These are phyloP conservation scores for Pseudozyma thailandica DNA, from an alignment of 1,284 basidiomycete species.

Conservation along the genomic window DNA sequence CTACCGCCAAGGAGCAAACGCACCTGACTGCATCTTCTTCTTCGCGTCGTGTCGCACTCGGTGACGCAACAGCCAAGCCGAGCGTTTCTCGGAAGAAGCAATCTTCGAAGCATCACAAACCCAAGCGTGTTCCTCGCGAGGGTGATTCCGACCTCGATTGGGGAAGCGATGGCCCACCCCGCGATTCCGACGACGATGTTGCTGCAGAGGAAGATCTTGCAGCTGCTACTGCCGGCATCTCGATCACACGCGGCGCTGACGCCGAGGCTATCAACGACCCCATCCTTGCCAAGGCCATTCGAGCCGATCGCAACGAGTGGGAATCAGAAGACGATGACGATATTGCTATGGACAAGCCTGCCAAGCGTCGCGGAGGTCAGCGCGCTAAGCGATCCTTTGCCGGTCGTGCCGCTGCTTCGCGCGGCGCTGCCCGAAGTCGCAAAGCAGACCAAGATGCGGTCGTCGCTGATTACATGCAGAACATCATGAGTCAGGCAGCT, in stretches of 20 bases:
- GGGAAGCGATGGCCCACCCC: slow-evolving; percentile 62
- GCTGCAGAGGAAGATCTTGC: slow-evolving; percentile 26
- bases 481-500: slow-evolving; percentile 48
- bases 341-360: slow-evolving; percentile 17
- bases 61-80: slow-evolving; percentile 18
- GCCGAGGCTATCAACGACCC: slow-evolving; percentile 26
- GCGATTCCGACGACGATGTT: slow-evolving; percentile 6
- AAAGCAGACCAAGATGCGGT: slow-evolving; percentile 56
- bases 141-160: slow-evolving; percentile 63
- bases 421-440: slow-evolving; percentile 28
- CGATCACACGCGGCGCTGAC: slow-evolving; percentile 25
- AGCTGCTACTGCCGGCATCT: slow-evolving; percentile 41
- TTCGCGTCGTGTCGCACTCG: slow-evolving; percentile 29
- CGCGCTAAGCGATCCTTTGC: slow-evolving; percentile 36
- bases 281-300: slow-evolving; percentile 42
- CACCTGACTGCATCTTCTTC: slow-evolving; percentile 8
- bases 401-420: slow-evolving; percentile 19
- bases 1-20: not conserved
- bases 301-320: slow-evolving; percentile 47
- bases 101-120: slow-evolving; percentile 12
- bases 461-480: slow-evolving; percentile 64
- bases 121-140: slow-evolving; percentile 42
- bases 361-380: slow-evolving; percentile 36
- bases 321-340: slow-evolving; percentile 25
- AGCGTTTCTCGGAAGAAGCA: slow-evolving; percentile 12